These are phyloP conservation scores for Elsinoe perseae DNA, from an alignment of 2,329 filamentous ascomycete genomes.

Conservation along the genomic window DNA sequence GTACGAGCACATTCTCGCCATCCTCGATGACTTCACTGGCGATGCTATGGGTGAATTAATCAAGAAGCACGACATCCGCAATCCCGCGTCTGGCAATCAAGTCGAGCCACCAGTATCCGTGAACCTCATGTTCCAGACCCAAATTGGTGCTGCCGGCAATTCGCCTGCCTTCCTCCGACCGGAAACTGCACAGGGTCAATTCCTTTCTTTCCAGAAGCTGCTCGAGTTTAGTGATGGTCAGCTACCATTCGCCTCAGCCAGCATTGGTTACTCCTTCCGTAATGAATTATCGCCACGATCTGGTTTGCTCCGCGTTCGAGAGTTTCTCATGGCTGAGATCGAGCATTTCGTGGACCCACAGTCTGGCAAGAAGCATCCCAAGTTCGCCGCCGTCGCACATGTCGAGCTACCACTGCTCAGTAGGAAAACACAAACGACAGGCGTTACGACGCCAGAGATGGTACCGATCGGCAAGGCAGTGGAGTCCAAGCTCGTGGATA, in stretches of 20 bases:
- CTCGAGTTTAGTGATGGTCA: constrained; percentile 90
- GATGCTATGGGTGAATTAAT: constrained; percentile 81
- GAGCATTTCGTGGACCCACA: constrained; percentile 96
- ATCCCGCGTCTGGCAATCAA: constrained; percentile 69
- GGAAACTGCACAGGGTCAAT: constrained; percentile 96
- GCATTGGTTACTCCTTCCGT: constrained; percentile 94
- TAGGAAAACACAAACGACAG: constrained; percentile 74
- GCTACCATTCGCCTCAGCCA: constrained; percentile 96
- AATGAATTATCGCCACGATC: constrained; percentile 95
- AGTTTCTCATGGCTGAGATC: constrained; percentile 98
- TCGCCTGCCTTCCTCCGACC: constrained; percentile 78
- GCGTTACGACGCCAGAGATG: constrained; percentile 66
- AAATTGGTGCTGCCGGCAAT: constrained; percentile 87
- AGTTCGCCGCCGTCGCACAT: constrained; percentile 78
- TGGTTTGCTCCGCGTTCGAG: constrained; percentile 85
- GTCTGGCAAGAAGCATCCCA: constrained; percentile 85
- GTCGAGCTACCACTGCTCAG: constrained; percentile 78
- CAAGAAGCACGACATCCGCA: constrained; percentile 82
- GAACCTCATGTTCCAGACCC: constrained; percentile 98
- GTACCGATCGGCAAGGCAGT: constrained; percentile 83
- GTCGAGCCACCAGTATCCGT: constrained; percentile 78
- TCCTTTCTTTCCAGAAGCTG: constrained; percentile 92
- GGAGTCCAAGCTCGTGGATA: constrained; percentile 74
- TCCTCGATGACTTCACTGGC: constrained; percentile 91
- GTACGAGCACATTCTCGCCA: constrained; percentile 84